Conservation (phyloP, 2,329 filamentous ascomycete genomes). For the Kalaharituber pfeilii region DNA sequence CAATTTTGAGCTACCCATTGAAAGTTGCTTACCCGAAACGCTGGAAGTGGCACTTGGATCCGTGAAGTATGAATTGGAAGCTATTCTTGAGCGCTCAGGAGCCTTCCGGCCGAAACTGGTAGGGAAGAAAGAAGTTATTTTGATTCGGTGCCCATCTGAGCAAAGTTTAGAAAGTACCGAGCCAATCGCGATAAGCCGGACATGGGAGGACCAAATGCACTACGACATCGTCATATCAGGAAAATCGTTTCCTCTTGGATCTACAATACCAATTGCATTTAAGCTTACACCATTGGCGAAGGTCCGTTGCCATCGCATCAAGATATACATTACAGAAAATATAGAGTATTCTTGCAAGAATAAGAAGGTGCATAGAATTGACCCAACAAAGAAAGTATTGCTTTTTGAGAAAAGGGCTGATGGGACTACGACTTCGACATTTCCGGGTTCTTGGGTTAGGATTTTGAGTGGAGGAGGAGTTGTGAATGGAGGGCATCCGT, state of each 20-base stretch:
- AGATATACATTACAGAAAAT: slow-evolving; percentile 78
- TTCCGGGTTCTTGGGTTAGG: slow-evolving; percentile 56
- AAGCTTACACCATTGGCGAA: slow-evolving; percentile 85
- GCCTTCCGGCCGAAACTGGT: slow-evolving; percentile 79
- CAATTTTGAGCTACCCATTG: slow-evolving; percentile 68
- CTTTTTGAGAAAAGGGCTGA: slow-evolving; percentile 80
- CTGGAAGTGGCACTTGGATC: slow-evolving; percentile 73
- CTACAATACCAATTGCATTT: slow-evolving; percentile 80
- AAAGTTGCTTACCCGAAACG: slow-evolving; percentile 63
- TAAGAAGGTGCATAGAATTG: slow-evolving; percentile 67
- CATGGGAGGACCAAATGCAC: slow-evolving; percentile 88
- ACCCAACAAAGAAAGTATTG: slow-evolving; percentile 66
- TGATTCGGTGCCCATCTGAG: slow-evolving; percentile 74
- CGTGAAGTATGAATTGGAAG: slow-evolving; percentile 76
- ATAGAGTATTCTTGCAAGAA: slow-evolving; percentile 82
- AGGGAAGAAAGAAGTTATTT: slow-evolving; percentile 61
- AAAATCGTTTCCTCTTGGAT: slow-evolving; percentile 80
- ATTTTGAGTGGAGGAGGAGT: slow-evolving; percentile 62
- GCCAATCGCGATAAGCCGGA: slow-evolving; percentile 80
- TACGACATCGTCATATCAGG: slow-evolving; percentile 95
- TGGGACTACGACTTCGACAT: slow-evolving; percentile 53
- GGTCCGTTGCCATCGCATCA: slow-evolving; percentile 81
- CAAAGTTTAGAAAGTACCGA: slow-evolving; percentile 79
- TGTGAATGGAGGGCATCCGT: slow-evolving; percentile 28
- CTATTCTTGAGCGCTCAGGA: slow-evolving; percentile 66